Percentiles rank a stretch among this genome's conserved stretches.
These are phyloP conservation scores for Pontederia paniculata DNA, from an alignment of 176 grass and related monocot genomes.

Conservation along the genomic window DNA sequence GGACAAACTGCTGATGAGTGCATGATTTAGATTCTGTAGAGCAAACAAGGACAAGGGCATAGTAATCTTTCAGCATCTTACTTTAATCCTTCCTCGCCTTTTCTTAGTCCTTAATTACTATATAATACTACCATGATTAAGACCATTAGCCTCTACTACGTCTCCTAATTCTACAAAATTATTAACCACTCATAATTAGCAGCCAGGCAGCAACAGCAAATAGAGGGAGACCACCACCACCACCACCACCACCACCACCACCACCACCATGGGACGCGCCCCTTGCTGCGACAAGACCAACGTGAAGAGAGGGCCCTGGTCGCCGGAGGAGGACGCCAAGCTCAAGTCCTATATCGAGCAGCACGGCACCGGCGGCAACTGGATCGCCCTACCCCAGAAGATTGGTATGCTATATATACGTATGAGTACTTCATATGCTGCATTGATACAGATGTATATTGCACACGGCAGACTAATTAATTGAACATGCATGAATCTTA, in stretches of 20 bases:
- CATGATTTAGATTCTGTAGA: constrained; percentile 77
- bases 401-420: constrained; percentile 40
- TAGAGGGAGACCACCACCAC: too few species aligned
- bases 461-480: too few species aligned
- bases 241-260: constrained; percentile 17
- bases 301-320: constrained; percentile 91
- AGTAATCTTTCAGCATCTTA: too few species aligned
- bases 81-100: too few species aligned
- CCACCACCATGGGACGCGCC: constrained; percentile 61
- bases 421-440: too few species aligned
- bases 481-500: background rate
- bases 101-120: too few species aligned
- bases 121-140: too few species aligned
- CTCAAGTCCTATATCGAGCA: constrained; percentile 94
- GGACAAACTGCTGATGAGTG: constrained; percentile 24
- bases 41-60: constrained; percentile 66
- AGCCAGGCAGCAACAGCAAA: too few species aligned
- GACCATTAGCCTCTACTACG: too few species aligned
- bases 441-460: background rate
- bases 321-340: constrained; percentile 66
- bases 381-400: constrained; percentile 87
- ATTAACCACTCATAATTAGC: too few species aligned
- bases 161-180: too few species aligned
- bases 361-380: constrained; percentile 82
- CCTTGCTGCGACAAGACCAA: constrained; percentile 87